Percentiles rank a stretch among this genome's conserved stretches.
These are phyloP conservation scores for Pezicula neosporulosa DNA, from an alignment of 2,329 filamentous ascomycete species.

Conservation along the genomic window DNA sequence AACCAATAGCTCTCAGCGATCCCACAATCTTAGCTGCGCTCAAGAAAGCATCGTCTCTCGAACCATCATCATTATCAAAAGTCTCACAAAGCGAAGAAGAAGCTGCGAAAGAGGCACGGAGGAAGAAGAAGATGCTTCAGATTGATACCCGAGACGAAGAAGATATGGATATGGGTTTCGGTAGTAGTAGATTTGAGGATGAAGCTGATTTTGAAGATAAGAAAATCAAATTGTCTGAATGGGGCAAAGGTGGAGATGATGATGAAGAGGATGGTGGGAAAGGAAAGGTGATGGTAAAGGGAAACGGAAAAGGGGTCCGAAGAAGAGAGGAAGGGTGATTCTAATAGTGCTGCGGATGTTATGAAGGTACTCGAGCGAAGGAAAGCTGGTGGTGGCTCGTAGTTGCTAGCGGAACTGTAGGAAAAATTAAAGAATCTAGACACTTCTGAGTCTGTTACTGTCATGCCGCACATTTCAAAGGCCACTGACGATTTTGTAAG, in stretches of 20 bases:
- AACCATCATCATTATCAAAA: constrained; percentile 38
- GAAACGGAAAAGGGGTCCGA: constrained; percentile 66
- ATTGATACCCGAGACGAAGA: constrained; percentile 76
- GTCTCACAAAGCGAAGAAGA: constrained; percentile 39
- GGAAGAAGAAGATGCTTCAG: constrained; percentile 71
- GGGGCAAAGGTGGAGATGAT: constrained; percentile 53
- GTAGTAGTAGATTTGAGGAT: constrained; percentile 81
- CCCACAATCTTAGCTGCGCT: constrained; percentile 79
- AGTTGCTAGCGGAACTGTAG: not conserved
- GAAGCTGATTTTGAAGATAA: constrained; percentile 74
- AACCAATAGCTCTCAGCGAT: constrained; percentile 59
- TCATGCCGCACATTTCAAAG: not conserved
- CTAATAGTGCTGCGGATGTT: constrained; percentile 76
- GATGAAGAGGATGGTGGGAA: constrained; percentile 36
- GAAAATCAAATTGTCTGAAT: constrained; percentile 65
- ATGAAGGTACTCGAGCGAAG: constrained; percentile 67
- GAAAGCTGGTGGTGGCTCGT: constrained; percentile 22
- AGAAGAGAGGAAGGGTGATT: constrained; percentile 77
- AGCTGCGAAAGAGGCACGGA: constrained; percentile 60
- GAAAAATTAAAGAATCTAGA: not conserved
- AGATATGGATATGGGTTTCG: constrained; percentile 94
- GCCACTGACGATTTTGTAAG: too few species aligned
- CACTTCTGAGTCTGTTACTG: not conserved
- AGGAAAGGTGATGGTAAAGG: constrained; percentile 40
- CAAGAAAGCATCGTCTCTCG: constrained; percentile 73